phyloP scores from a whole-genome alignment of 192 early-diverging fungal genomes.

The Entomortierella parvispora region DNA sequence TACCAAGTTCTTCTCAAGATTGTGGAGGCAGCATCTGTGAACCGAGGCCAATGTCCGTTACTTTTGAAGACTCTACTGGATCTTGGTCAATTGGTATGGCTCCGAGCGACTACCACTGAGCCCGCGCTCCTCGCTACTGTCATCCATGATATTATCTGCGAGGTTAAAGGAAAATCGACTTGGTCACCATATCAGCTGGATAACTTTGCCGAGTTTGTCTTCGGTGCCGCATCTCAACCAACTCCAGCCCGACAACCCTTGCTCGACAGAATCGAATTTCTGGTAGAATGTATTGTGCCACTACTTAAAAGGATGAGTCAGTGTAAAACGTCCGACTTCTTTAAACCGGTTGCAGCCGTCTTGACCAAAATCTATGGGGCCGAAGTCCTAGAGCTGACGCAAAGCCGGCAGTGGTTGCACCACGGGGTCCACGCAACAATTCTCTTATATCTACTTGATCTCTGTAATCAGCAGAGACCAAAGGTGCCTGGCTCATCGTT shows the following conservation, averaged over 20 bases:
- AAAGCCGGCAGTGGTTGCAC: neutral
- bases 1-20: slow-evolving; percentile 31
- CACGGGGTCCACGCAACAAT: slow-evolving; percentile 15
- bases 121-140: slow-evolving; percentile 16
- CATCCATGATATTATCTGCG: slow-evolving; percentile 8
- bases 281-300: slow-evolving; percentile 18
- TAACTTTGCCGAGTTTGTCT: slow-evolving; percentile 24
- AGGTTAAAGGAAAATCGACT: neutral
- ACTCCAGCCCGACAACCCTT: neutral
- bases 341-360: slow-evolving; percentile 2
- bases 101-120: slow-evolving; percentile 4
- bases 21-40: slow-evolving; percentile 12
- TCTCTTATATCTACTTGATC: slow-evolving; percentile 6
- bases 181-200: slow-evolving; percentile 8
- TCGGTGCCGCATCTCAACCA: neutral
- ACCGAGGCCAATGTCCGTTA: slow-evolving; percentile 29
- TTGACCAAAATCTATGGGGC: slow-evolving; percentile 12
- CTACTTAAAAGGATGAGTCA: slow-evolving; percentile 12
- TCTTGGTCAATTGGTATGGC: slow-evolving; percentile 35
- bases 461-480: slow-evolving; percentile 4
- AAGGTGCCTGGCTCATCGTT: too few relatives aligned
- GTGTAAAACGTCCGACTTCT: neutral
- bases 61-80: slow-evolving; percentile 15
- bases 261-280: slow-evolving; percentile 17
- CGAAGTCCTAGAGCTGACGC: neutral